These are phyloP conservation scores for Trypanosoma rangeli DNA, from an alignment of 208 protist species.

Conservation along the genomic window DNA sequence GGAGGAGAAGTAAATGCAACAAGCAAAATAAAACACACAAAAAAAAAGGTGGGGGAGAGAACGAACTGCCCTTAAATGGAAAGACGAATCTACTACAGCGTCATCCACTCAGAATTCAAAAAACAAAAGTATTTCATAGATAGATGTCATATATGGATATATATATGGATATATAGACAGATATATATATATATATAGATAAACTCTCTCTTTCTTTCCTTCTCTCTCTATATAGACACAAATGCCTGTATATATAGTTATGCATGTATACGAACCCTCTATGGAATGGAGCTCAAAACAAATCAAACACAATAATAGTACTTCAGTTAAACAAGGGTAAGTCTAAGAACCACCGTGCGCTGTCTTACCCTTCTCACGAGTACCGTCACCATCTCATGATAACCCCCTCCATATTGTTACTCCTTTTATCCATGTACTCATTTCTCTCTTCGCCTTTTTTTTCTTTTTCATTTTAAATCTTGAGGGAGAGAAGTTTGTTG, in stretches of 20 bases:
- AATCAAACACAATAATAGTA: conserved; percentile 2
- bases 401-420: not conserved
- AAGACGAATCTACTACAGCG: not conserved
- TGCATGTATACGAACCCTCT: not conserved
- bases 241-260: not conserved
- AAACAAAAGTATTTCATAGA: too few relatives aligned
- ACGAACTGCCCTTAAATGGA: not conserved
- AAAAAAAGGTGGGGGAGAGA: conserved; percentile 11
- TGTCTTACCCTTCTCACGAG: not conserved
- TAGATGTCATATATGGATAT: too few relatives aligned
- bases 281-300: not conserved
- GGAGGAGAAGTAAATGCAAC: conserved; percentile 9
- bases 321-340: not conserved
- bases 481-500: conserved; percentile 43
- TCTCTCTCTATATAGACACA: not conserved
- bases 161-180: too few relatives aligned
- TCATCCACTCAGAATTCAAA: not conserved
- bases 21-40: conserved; percentile 2
- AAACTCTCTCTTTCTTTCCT: not conserved
- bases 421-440: not conserved
- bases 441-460: conserved; percentile 3
- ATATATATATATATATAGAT: too few relatives aligned
- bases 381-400: not conserved
- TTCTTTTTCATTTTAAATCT: conserved; percentile 38
- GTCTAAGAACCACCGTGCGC: not conserved